Base-by-base conservation (phyloP, 345 rosid genomes). In the Brassica nigra region DNA sequence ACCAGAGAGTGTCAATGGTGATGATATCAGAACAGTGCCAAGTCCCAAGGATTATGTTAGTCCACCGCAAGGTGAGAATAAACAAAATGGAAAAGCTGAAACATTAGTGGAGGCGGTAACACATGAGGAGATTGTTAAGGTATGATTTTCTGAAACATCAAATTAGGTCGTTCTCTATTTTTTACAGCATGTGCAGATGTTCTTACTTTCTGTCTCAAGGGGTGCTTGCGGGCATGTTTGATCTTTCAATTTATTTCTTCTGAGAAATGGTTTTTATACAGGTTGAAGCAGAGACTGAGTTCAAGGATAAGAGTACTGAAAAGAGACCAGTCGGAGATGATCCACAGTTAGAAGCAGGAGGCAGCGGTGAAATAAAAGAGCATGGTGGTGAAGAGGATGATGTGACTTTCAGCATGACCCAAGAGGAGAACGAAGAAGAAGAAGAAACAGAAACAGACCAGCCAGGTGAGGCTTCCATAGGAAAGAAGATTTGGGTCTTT, bases 401-500 rank as follows among this genome's bases (percentile, higher is more conserved):
- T 66, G 87, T 82, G 78, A 86, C 79, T 75, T 83, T 80, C 61
- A 84, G 88, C 79, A 82, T 76, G 80, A 68, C 78, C 12, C 75
- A 82, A 20, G 90, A 86, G 77, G 83, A 70, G 52, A 29, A 69
- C 3, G 83, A 75, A 68, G 20, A 7, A 54, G 83, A 75, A 68
- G 77, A 15, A 39, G 81, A 72, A 67, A 6, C 62, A 57, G 57
- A 84, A 42, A 47, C 52, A 30, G 90, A 88, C 29, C 83, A 86
- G 47, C 89, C 84, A 33, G 90, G 87, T 76, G 89, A 86, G 67
- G 92, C 70, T 18, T 90, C 98, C 15, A 58, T 94, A 31, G 86
- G 90, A 66, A 92, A 88, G 87, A 94, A 86, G 84, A 85, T 94
- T 31, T 94, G 98, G 98, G 91, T 88, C 33, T 94, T 94, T 77